A percentile compares a stretch with the other conserved stretches of the same genome.
phyloP scores from a whole-genome alignment of 2,329 filamentous ascomycete species.

The Neofusicoccum parvum region DNA sequence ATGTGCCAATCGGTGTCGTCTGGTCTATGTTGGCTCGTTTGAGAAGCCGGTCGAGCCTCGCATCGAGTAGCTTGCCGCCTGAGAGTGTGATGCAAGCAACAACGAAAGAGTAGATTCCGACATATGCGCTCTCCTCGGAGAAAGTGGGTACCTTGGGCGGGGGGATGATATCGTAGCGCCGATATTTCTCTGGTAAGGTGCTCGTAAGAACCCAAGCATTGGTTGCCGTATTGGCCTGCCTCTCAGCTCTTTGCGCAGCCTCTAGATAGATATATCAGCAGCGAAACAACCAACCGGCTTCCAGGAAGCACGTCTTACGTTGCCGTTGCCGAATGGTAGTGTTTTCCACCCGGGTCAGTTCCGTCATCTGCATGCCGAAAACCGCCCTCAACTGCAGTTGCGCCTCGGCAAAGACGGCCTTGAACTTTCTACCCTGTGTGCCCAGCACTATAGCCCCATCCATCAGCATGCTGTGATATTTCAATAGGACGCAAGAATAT shows the following conservation, averaged over 20 bases:
- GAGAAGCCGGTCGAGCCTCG: slow-evolving; percentile 76
- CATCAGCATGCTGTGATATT: background rate
- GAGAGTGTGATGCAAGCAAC: slow-evolving; percentile 74
- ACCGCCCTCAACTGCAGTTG: slow-evolving; percentile 69
- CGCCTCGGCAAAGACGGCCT: slow-evolving; percentile 72
- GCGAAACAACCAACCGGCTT: background rate
- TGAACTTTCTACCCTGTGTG: slow-evolving; percentile 69
- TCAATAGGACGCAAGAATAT: background rate
- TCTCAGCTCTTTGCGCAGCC: slow-evolving; percentile 59
- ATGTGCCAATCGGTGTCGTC: slow-evolving; percentile 72
- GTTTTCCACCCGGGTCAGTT: slow-evolving; percentile 80
- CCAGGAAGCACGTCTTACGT: slow-evolving; percentile 51
- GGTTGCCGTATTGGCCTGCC: slow-evolving; percentile 48
- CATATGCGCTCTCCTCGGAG: slow-evolving; percentile 75
- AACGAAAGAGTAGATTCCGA: slow-evolving; percentile 77
- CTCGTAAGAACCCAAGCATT: slow-evolving; percentile 78
- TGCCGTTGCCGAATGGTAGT: slow-evolving; percentile 77
- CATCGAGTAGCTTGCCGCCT: slow-evolving; percentile 73
- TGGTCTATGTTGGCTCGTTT: slow-evolving; percentile 73
- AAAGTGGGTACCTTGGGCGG: slow-evolving; percentile 68
- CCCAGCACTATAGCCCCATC: slow-evolving; percentile 63
- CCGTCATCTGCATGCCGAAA: slow-evolving; percentile 92
- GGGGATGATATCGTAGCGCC: slow-evolving; percentile 63
- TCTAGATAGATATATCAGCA: background rate
- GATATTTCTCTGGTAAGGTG: slow-evolving; percentile 69